phyloP scores from a whole-genome alignment of 2,329 filamentous ascomycete genomes.

The Exophiala dermatitidis region DNA sequence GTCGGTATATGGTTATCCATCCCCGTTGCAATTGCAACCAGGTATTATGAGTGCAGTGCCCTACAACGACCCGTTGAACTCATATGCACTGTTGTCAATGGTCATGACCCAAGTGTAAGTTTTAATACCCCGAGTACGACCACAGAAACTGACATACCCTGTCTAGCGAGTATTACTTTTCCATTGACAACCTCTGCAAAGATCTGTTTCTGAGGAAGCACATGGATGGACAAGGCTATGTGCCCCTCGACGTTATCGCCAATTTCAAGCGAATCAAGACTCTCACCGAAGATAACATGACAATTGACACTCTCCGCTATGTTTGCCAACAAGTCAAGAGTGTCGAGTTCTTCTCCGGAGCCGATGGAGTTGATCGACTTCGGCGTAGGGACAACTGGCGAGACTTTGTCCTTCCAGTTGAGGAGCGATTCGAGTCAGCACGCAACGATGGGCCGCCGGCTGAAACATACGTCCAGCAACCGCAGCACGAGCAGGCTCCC shows the following conservation, averaged over 20 bases:
- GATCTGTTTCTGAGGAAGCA: slow-evolving; percentile 79
- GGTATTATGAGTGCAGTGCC: slow-evolving; percentile 51
- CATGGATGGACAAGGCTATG: slow-evolving; percentile 95
- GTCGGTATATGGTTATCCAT: slow-evolving; percentile 42
- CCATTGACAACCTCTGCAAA: slow-evolving; percentile 88
- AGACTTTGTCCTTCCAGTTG: slow-evolving; percentile 66
- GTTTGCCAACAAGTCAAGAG: slow-evolving; percentile 65
- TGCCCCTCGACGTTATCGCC: slow-evolving; percentile 69
- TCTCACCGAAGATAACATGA: slow-evolving; percentile 55
- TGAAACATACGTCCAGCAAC: slow-evolving; percentile 6
- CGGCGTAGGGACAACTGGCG: slow-evolving; percentile 70
- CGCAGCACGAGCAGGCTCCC: slow-evolving; percentile 5
- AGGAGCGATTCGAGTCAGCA: slow-evolving; percentile 64
- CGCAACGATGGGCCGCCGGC: slow-evolving; percentile 61
- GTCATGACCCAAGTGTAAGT: slow-evolving; percentile 54
- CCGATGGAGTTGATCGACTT: slow-evolving; percentile 71
- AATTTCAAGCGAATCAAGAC: slow-evolving; percentile 79
- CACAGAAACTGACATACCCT: slow-evolving; percentile 12
- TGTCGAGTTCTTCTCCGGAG: slow-evolving; percentile 67
- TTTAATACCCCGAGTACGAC: neutral
- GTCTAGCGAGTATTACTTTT: slow-evolving; percentile 89
- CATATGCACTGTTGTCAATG: slow-evolving; percentile 50
- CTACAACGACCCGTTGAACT: slow-evolving; percentile 53
- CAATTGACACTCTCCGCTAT: slow-evolving; percentile 61
- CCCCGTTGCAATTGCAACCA: slow-evolving; percentile 40